Conservation (phyloP, 495 filamentous ascomycete genomes). For the Pyronema domesticum region DNA sequence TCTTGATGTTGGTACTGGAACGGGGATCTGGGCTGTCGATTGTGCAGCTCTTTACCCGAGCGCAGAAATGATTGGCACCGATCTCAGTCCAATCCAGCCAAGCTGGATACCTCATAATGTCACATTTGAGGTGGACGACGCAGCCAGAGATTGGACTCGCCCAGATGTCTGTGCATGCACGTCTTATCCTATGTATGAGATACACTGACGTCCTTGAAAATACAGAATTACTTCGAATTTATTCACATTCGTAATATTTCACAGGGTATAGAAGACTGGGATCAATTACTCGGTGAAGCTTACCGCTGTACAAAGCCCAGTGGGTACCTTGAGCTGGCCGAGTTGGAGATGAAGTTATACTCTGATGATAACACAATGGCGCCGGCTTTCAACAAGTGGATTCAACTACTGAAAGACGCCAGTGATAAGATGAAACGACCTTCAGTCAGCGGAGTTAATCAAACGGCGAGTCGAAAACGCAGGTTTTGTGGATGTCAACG, state of each 20-base stretch:
- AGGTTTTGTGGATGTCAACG: no score
- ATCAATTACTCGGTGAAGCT: conserved; percentile 30
- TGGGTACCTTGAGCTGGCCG: background rate
- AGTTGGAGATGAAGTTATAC: background rate
- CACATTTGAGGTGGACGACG: conserved; percentile 45
- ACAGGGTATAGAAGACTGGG: conserved; percentile 31
- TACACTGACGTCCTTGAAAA: conserved; percentile 9
- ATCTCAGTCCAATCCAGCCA: conserved; percentile 41
- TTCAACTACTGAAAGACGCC: no score
- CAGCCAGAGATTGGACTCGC: conserved; percentile 29
- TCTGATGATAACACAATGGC: background rate
- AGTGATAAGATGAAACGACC: no score
- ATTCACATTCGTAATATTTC: conserved; percentile 28
- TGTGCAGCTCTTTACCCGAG: no score
- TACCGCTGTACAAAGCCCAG: conserved; percentile 6
- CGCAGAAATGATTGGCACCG: conserved; percentile 24
- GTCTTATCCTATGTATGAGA: no score
- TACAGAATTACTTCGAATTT: conserved; percentile 25
- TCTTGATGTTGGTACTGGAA: no score
- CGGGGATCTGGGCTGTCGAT: no score
- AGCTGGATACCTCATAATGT: conserved; percentile 31
- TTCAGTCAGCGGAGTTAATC: no score
- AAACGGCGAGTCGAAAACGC: no score
- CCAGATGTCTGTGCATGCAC: no score
- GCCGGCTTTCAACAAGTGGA: no score